A percentile compares a stretch with the other conserved stretches of the same genome.
Evolutionary conservation across 257 asterid species (phyloP).

Genomic region (Cynanchum wilfordii): DNA sequence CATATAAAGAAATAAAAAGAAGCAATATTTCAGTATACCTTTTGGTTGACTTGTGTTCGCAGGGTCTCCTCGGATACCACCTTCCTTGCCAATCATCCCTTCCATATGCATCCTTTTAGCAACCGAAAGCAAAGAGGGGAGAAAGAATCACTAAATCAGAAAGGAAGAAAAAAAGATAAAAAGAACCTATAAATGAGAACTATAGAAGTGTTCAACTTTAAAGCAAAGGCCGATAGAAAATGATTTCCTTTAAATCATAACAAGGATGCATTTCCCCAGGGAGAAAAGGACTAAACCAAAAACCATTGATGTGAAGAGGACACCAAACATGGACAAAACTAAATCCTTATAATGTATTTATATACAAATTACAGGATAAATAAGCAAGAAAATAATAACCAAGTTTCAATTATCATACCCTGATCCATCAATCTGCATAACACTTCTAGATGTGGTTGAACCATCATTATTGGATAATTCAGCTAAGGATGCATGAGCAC

Average conservation of each 20-base stretch:
- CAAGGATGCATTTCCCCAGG: not conserved
- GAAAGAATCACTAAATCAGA: not conserved
- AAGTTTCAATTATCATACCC: constrained; percentile 16
- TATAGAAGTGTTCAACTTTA: not conserved
- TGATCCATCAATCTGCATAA: constrained; percentile 32
- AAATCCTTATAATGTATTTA: not conserved
- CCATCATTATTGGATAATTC: constrained; percentile 51
- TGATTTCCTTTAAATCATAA: not conserved
- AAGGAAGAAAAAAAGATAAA: not conserved
- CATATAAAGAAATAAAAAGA: constrained; percentile 11
- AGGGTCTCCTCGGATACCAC: constrained; percentile 40
- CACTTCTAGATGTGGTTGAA: constrained; percentile 18
- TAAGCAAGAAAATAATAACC: constrained; percentile 13
- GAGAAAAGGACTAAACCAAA: not conserved
- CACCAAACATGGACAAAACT: not conserved
- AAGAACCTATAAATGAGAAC: not conserved
- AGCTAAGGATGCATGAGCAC: constrained; percentile 87
- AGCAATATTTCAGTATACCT: constrained; percentile 28
- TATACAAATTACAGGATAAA: not conserved
- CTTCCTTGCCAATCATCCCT: constrained; percentile 35
- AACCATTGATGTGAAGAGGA: not conserved
- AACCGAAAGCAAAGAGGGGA: not conserved
- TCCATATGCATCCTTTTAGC: constrained; percentile 23
- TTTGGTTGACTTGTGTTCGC: constrained; percentile 33
- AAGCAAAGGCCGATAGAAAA: not conserved